These are phyloP conservation scores for Penicillium sp. DNA, from an alignment of 2,329 filamentous ascomycete species.

Conservation along the genomic window DNA sequence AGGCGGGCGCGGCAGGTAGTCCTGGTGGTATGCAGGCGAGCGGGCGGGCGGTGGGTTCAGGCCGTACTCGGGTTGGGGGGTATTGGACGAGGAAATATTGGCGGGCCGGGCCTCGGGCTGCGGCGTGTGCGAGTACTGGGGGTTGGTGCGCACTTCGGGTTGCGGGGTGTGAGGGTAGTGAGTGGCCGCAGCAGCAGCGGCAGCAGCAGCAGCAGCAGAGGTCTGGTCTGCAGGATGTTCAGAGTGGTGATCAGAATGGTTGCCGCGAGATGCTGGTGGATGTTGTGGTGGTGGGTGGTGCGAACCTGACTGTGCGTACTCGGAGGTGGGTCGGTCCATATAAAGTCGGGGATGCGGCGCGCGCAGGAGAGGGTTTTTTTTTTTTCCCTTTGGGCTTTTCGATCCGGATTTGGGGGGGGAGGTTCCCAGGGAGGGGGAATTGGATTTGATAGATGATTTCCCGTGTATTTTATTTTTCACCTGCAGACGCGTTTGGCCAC, in stretches of 20 bases:
- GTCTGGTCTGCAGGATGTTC: slow-evolving; percentile 82
- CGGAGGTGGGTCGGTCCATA: slow-evolving; percentile 67
- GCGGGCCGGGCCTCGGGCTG: slow-evolving; percentile 76
- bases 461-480: slow-evolving; percentile 19
- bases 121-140: slow-evolving; percentile 73
- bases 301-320: slow-evolving; percentile 89
- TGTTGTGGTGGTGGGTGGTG: slow-evolving; percentile 53
- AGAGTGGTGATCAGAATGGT: slow-evolving; percentile 64
- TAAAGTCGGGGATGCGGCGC: slow-evolving; percentile 35
- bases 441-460: not conserved
- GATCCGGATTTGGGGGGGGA: not conserved
- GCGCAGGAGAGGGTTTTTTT: slow-evolving; percentile 4
- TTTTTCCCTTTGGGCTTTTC: not conserved
- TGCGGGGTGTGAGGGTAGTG: slow-evolving; percentile 72
- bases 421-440: not conserved
- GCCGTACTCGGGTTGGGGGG: slow-evolving; percentile 86
- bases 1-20: slow-evolving; percentile 76
- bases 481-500: slow-evolving; percentile 35
- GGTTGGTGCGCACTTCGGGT: too few relatives aligned
- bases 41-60: slow-evolving; percentile 70
- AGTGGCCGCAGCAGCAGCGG: slow-evolving; percentile 70
- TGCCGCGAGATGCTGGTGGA: slow-evolving; percentile 49
- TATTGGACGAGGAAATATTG: slow-evolving; percentile 75
- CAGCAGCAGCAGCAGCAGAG: slow-evolving; percentile 67
- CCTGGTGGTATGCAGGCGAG: slow-evolving; percentile 81